Percentiles rank a stretch among this genome's conserved stretches.
Evolutionary conservation across 2,329 filamentous ascomycete species (phyloP).

Genomic region (Ceratocystis albifundus): DNA sequence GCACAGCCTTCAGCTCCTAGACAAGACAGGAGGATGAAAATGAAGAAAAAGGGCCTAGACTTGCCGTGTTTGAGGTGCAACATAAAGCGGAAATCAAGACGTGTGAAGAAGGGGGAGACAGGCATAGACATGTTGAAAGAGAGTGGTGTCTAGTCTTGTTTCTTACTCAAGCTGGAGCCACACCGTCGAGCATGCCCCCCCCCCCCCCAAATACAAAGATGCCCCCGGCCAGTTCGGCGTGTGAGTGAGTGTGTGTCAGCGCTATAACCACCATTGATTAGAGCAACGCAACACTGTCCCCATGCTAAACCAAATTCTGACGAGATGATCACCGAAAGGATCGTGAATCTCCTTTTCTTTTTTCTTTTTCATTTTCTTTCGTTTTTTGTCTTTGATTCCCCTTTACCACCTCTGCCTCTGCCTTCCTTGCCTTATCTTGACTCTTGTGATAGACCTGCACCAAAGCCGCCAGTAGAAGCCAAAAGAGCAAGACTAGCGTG

Average conservation of each 20-base stretch:
- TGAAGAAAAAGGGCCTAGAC: background rate
- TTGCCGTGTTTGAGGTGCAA: background rate
- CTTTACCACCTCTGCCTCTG: background rate
- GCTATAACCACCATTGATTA: too few species aligned
- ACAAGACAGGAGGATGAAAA: background rate
- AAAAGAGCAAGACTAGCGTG: background rate
- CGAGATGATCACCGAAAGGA: too few species aligned
- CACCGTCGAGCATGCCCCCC: too few species aligned
- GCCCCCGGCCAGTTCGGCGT: too few species aligned
- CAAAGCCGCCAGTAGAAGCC: background rate
- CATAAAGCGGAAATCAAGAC: constrained; percentile 1
- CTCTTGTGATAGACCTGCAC: background rate
- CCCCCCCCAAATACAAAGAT: too few species aligned
- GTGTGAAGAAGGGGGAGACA: background rate
- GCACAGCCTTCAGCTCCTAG: background rate
- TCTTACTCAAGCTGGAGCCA: too few species aligned
- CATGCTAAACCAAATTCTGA: too few species aligned
- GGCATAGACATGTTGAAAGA: background rate
- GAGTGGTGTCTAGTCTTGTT: background rate
- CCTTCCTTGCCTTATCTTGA: background rate
- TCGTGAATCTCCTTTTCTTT: background rate
- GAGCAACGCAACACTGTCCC: too few species aligned
- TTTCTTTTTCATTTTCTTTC: too few species aligned
- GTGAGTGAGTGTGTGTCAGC: too few species aligned
- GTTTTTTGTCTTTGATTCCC: too few species aligned